These are phyloP conservation scores for Nitzschia sp. DNA, from an alignment of 108 stramenopile species.

Conservation along the genomic window DNA sequence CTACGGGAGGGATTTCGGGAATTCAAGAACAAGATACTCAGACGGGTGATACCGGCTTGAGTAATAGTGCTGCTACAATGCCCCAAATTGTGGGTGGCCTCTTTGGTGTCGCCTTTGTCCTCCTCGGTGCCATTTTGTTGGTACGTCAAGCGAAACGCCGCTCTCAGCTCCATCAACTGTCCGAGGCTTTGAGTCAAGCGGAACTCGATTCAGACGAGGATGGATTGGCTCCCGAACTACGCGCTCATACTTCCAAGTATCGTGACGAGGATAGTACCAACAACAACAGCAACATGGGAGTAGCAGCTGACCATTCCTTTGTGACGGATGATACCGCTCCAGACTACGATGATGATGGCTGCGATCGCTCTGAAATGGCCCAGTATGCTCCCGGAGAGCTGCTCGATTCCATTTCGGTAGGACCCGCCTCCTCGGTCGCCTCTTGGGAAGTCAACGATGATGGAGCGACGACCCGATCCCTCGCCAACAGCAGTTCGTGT, in stretches of 20 bases:
- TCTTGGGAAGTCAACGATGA: slow-evolving; percentile 3
- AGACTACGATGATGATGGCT: neutral
- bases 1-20: neutral
- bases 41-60: neutral
- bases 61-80: neutral
- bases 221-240: neutral
- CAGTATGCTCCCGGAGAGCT: slow-evolving; percentile 12
- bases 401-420: slow-evolving; percentile 11
- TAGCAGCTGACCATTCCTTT: too few relatives aligned
- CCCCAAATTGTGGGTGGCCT: neutral
- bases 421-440: slow-evolving; percentile 19
- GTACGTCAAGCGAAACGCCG: neutral
- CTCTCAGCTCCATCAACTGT: neutral
- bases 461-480: neutral
- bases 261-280: neutral
- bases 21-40: neutral
- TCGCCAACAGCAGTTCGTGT: too few relatives aligned
- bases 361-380: slow-evolving; percentile 6
- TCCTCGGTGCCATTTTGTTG: neutral
- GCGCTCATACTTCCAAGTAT: neutral
- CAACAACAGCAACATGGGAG: neutral
- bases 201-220: neutral
- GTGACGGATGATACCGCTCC: too few relatives aligned
- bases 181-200: neutral
- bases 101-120: slow-evolving; percentile 4